A percentile compares a stretch with the other conserved stretches of the same genome.
Conservation (phyloP, 768 basidiomycete species). For the Agaricus sinodeliciosus region DNA sequence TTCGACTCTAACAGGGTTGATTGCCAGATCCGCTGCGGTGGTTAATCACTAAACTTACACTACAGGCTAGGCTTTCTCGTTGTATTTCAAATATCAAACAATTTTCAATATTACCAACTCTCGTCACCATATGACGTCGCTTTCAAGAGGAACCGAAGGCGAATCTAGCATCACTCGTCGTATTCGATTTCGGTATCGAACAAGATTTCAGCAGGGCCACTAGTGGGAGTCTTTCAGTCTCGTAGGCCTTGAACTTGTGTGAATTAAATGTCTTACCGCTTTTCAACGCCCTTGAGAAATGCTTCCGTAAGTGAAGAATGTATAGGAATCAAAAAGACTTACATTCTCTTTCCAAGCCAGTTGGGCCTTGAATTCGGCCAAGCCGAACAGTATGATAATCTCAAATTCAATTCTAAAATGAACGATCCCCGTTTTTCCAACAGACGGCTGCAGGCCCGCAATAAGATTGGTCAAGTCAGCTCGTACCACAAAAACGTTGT, state of each 20-base stretch:
- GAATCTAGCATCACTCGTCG: background rate
- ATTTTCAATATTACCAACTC: too few relatives aligned
- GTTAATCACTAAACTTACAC: too few relatives aligned
- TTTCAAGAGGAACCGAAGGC: background rate
- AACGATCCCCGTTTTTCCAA: background rate
- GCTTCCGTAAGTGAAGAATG: background rate
- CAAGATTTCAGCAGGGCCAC: background rate
- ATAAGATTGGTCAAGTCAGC: conserved; percentile 10
- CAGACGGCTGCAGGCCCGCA: background rate
- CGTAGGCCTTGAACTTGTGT: too few relatives aligned
- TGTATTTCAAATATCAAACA: too few relatives aligned
- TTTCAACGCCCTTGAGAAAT: conserved; percentile 10
- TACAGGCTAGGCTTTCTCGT: too few relatives aligned
- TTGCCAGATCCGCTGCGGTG: too few relatives aligned
- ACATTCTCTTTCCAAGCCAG: conserved; percentile 13
- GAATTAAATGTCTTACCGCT: conserved; percentile 4
- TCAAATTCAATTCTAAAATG: conserved; percentile 16
- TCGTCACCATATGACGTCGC: too few relatives aligned
- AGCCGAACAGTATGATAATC: conserved; percentile 14
- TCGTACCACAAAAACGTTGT: conserved; percentile 3
- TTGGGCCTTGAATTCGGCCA: conserved; percentile 15
- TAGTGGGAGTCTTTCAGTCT: background rate
- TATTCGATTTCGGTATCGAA: conserved; percentile 3
- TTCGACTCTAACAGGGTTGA: too few relatives aligned
- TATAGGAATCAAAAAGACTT: background rate